These are phyloP conservation scores for Lasiodiplodia sp. DNA, from an alignment of 2,329 filamentous ascomycete genomes.

Conservation along the genomic window DNA sequence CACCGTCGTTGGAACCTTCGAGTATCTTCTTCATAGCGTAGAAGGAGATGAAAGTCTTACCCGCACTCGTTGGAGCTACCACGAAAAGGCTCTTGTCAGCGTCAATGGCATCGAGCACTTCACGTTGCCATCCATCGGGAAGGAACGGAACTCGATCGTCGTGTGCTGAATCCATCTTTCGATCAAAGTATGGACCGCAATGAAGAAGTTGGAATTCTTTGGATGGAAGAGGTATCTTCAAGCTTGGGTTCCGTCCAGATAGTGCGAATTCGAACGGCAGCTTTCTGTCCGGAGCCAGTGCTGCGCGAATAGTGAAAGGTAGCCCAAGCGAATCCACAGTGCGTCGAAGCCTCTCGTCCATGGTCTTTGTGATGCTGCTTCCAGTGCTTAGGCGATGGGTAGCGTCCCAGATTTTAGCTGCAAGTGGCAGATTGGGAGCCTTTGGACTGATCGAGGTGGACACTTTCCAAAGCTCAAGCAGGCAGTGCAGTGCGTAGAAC, in stretches of 20 bases:
- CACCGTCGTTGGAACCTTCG: constrained; percentile 70
- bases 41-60: constrained; percentile 85
- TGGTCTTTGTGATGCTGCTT: constrained; percentile 51
- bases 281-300: constrained; percentile 45
- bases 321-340: constrained; percentile 50
- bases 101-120: constrained; percentile 77
- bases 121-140: constrained; percentile 78
- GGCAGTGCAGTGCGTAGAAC: constrained; percentile 58
- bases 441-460: constrained; percentile 26
- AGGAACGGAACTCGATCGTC: constrained; percentile 75
- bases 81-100: constrained; percentile 74
- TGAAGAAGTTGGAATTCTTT: constrained; percentile 71
- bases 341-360: constrained; percentile 45
- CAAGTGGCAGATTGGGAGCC: constrained; percentile 51
- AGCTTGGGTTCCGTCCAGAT: constrained; percentile 38
- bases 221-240: constrained; percentile 50
- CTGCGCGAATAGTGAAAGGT: constrained; percentile 43
- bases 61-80: constrained; percentile 78
- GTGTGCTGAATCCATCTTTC: constrained; percentile 72
- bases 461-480: constrained; percentile 57
- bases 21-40: constrained; percentile 83
- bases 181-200: constrained; percentile 76
- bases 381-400: constrained; percentile 48
- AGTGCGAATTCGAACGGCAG: constrained; percentile 51
- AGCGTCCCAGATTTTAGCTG: constrained; percentile 57